Conservation (phyloP, 176 grass and related monocot species). For the Cocos nucifera region DNA sequence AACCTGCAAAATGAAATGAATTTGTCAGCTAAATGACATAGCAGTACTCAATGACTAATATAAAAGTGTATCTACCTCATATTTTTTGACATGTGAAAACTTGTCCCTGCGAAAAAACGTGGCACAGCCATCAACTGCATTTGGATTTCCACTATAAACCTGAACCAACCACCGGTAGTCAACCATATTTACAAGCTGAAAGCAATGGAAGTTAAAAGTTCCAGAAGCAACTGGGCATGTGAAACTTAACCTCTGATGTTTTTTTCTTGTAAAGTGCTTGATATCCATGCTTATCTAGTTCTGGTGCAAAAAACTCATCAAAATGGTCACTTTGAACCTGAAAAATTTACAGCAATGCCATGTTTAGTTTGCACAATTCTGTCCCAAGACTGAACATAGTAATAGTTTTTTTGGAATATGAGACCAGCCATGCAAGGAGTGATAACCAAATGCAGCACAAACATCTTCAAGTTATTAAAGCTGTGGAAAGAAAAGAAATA, state of each 20-base stretch:
- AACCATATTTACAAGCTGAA: no score
- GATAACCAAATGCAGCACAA: no score
- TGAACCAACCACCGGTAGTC: constrained; percentile 22
- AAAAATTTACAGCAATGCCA: constrained; percentile 5
- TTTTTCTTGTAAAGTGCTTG: constrained; percentile 97
- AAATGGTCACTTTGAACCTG: constrained; percentile 91
- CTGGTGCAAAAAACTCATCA: constrained; percentile 89
- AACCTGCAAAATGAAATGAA: constrained; percentile 39
- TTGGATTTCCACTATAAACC: constrained; percentile 67
- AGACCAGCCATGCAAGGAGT: no score
- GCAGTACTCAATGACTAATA: not conserved
- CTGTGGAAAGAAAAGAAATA: no score
- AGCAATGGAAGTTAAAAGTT: not conserved
- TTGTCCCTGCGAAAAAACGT: constrained; percentile 98
- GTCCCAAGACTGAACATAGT: no score
- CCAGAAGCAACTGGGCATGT: not conserved
- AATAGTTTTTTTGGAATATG: not conserved
- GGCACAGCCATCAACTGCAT: constrained; percentile 75
- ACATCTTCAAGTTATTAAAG: no score
- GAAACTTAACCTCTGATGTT: constrained; percentile 68
- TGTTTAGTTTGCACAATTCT: not conserved
- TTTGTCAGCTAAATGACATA: not conserved
- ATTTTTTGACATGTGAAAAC: constrained; percentile 99
- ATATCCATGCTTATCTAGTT: constrained; percentile 99
- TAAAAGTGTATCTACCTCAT: constrained; percentile 50